A percentile compares a stretch with the other conserved stretches of the same genome.
Conservation (phyloP, 345 rosid species). For the Melaleuca quinquenervia region DNA sequence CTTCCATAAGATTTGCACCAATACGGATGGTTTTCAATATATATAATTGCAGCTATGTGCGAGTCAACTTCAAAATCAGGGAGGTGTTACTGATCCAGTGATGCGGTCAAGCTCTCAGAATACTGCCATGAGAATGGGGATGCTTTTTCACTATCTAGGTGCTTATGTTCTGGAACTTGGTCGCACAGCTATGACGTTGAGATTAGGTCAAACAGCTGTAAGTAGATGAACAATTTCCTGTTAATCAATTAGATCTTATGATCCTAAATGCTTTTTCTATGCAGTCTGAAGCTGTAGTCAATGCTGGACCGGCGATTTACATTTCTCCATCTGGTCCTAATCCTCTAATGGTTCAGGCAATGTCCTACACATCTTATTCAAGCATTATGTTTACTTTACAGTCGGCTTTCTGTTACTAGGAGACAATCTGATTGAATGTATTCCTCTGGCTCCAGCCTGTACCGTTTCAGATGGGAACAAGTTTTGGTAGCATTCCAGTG, state of each 20-base stretch:
- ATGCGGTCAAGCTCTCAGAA: slow-evolving; percentile 25
- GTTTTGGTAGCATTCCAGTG: slow-evolving; percentile 36
- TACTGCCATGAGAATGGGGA: slow-evolving; percentile 39
- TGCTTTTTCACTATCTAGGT: slow-evolving; percentile 46
- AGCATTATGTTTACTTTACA: background rate
- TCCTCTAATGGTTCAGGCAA: slow-evolving; percentile 77
- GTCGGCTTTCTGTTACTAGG: slow-evolving; percentile 4
- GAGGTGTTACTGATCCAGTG: slow-evolving; percentile 25
- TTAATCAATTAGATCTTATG: background rate
- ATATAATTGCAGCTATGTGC: slow-evolving; percentile 38
- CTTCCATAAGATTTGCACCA: background rate
- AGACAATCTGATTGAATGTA: background rate
- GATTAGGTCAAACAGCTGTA: slow-evolving; percentile 67
- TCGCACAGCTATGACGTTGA: slow-evolving; percentile 60
- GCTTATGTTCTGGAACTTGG: slow-evolving; percentile 75
- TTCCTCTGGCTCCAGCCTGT: slow-evolving; percentile 39
- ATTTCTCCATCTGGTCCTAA: slow-evolving; percentile 63
- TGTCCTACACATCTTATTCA: slow-evolving; percentile 1
- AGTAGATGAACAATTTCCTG: background rate
- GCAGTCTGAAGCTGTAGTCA: slow-evolving; percentile 70
- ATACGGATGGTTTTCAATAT: background rate
- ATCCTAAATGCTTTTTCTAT: slow-evolving; percentile 2
- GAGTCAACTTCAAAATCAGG: slow-evolving; percentile 44
- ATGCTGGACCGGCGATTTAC: slow-evolving; percentile 75
- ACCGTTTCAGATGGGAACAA: slow-evolving; percentile 51